Conservation (phyloP, 2,329 filamentous ascomycete genomes). For the Escovopsis sp. region DNA sequence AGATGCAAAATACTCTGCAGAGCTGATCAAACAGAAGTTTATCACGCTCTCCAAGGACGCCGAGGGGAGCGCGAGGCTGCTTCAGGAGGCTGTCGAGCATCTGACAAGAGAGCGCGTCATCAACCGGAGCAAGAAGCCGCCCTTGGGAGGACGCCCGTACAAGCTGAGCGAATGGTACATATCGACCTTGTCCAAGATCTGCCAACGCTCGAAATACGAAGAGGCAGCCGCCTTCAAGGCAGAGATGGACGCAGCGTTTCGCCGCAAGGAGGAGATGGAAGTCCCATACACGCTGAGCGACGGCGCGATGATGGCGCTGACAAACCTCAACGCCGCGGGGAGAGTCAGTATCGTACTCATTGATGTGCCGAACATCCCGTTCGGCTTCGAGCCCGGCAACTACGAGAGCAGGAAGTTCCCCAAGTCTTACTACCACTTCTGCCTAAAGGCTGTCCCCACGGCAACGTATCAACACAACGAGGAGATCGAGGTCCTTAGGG, state of each 20-base stretch:
- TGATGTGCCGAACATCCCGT: conserved; percentile 46
- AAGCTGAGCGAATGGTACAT: conserved; percentile 45
- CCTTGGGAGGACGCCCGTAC: conserved; percentile 45
- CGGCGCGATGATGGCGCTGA: conserved; percentile 50
- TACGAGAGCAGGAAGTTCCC: conserved; percentile 58
- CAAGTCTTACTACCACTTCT: conserved; percentile 50
- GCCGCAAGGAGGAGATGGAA: conserved; percentile 23
- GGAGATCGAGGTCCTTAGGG: conserved; percentile 27
- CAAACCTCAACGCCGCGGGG: conserved; percentile 48
- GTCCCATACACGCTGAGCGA: conserved; percentile 46
- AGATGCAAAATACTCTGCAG: conserved; percentile 31
- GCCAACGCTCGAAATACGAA: conserved; percentile 38
- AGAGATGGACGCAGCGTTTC: conserved; percentile 41
- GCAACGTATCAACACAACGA: conserved; percentile 47
- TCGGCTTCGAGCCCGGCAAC: conserved; percentile 55
- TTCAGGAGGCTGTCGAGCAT: conserved; percentile 32
- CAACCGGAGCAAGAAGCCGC: conserved; percentile 43
- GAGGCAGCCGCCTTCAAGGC: conserved; percentile 47
- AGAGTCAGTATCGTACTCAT: conserved; percentile 38
- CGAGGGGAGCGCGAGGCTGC: conserved; percentile 25
- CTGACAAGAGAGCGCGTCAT: conserved; percentile 39
- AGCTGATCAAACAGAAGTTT: conserved; percentile 36
- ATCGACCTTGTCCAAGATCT: conserved; percentile 39
- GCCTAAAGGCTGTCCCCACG: conserved; percentile 44
- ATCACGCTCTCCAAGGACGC: conserved; percentile 29